Percentiles rank a stretch among this genome's conserved stretches.
These are phyloP conservation scores for Barnettozyma salicaria DNA, from an alignment of 805 yeast species.

Conservation along the genomic window DNA sequence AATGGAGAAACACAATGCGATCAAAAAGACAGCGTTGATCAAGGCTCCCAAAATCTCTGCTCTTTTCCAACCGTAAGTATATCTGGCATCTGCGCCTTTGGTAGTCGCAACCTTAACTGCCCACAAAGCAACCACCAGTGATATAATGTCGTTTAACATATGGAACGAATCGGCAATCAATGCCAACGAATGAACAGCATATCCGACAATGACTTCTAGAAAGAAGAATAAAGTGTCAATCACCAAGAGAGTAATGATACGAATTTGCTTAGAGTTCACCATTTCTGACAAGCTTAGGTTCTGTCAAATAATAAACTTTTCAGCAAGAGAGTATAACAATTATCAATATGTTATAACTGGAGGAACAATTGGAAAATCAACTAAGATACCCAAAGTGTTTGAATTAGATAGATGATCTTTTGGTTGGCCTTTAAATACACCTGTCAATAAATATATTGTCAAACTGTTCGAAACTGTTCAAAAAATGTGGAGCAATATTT, in stretches of 20 bases:
- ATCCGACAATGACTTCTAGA: constrained; percentile 79
- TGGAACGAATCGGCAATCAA: constrained; percentile 95
- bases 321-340: background rate
- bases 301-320: background rate
- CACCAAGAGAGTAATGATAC: constrained; percentile 64
- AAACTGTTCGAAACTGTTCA: no score
- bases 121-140: constrained; percentile 88
- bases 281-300: background rate
- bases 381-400: no score
- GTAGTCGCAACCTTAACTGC: constrained; percentile 88
- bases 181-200: constrained; percentile 90
- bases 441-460: no score
- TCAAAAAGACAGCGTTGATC: constrained; percentile 84
- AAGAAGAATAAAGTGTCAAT: constrained; percentile 82
- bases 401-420: no score
- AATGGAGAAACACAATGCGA: constrained; percentile 90
- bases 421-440: no score
- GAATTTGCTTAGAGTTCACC: constrained; percentile 46
- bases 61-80: constrained; percentile 97
- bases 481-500: no score
- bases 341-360: no score
- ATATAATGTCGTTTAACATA: constrained; percentile 92
- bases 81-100: constrained; percentile 75
- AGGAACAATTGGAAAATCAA: no score
- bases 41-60: constrained; percentile 96